phyloP scores from a whole-genome alignment of 106 monocot genomes.

The Xerophyta viscosa region DNA sequence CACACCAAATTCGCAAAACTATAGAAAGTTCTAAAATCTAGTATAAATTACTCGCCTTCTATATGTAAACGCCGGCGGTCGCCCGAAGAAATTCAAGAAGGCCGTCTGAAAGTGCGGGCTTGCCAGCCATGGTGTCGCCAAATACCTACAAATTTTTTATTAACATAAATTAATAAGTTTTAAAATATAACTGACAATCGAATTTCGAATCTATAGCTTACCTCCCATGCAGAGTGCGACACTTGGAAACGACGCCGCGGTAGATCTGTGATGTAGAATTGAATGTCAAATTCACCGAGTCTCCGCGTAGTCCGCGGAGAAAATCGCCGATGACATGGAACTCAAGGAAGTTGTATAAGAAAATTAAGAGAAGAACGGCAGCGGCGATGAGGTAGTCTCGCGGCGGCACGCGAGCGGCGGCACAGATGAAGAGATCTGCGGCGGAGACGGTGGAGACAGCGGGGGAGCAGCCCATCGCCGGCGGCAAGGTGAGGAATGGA shows the following conservation, averaged over 20 bases:
- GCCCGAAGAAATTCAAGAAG: slow-evolving; percentile 71
- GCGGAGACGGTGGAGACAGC: slow-evolving; percentile 1
- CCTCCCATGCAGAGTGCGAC: slow-evolving; percentile 72
- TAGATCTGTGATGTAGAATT: slow-evolving; percentile 60
- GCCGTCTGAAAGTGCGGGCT: slow-evolving; percentile 85
- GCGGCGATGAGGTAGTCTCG: slow-evolving; percentile 36
- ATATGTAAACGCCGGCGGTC: slow-evolving; percentile 61
- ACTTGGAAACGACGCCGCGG: slow-evolving; percentile 56
- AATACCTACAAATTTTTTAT: background rate
- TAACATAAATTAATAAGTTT: too few species aligned
- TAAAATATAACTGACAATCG: too few species aligned
- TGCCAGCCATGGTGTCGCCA: slow-evolving; percentile 84
- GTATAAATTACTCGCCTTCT: slow-evolving; percentile 37
- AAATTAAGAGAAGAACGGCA: slow-evolving; percentile 18
- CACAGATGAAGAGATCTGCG: slow-evolving; percentile 30
- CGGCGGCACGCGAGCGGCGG: slow-evolving; percentile 19
- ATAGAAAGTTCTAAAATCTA: too few species aligned
- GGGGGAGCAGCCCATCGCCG: slow-evolving; percentile 11
- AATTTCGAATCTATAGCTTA: slow-evolving; percentile 5
- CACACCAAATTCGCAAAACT: too few species aligned
- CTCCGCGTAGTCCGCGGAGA: slow-evolving; percentile 53
- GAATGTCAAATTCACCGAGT: slow-evolving; percentile 57
- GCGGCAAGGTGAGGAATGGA: background rate
- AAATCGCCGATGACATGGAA: slow-evolving; percentile 54
- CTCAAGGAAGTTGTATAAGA: slow-evolving; percentile 81